These are phyloP conservation scores for Dendryphion nanum DNA, from an alignment of 2,329 filamentous ascomycete species.

Conservation along the genomic window DNA sequence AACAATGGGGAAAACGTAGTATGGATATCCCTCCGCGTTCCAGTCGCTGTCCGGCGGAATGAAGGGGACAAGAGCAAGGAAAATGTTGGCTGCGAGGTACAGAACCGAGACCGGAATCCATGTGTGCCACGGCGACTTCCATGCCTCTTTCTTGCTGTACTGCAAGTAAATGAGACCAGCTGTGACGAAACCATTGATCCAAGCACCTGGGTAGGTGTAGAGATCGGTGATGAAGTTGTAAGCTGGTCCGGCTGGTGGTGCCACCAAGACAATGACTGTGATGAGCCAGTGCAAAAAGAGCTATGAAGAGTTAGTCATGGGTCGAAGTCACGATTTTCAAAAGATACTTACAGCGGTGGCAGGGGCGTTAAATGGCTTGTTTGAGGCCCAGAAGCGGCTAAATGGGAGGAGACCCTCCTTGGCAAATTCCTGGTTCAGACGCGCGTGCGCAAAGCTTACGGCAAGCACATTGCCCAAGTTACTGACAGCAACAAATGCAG, in stretches of 20 bases:
- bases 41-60: slow-evolving; percentile 42
- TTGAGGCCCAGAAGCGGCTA: slow-evolving; percentile 66
- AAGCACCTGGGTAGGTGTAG: slow-evolving; percentile 37
- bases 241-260: slow-evolving; percentile 65
- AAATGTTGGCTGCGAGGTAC: slow-evolving; percentile 41
- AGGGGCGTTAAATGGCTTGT: slow-evolving; percentile 65
- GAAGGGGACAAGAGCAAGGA: slow-evolving; percentile 45
- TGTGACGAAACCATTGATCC: slow-evolving; percentile 38
- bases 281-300: slow-evolving; percentile 66
- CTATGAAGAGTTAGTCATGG: slow-evolving; percentile 15
- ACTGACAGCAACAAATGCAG: slow-evolving; percentile 59
- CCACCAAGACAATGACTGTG: slow-evolving; percentile 63
- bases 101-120: slow-evolving; percentile 36
- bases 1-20: slow-evolving; percentile 46
- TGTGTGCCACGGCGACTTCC: slow-evolving; percentile 39
- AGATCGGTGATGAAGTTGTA: slow-evolving; percentile 67
- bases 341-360: slow-evolving; percentile 22
- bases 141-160: slow-evolving; percentile 32
- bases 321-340: slow-evolving; percentile 6
- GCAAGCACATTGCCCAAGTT: slow-evolving; percentile 63
- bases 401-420: slow-evolving; percentile 69
- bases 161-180: slow-evolving; percentile 38
- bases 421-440: slow-evolving; percentile 64
- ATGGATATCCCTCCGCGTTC: slow-evolving; percentile 43
- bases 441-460: slow-evolving; percentile 59